Evolutionary conservation across 129 eudicot genomes (phyloP).

Genomic region (Sambucus nigra): DNA sequence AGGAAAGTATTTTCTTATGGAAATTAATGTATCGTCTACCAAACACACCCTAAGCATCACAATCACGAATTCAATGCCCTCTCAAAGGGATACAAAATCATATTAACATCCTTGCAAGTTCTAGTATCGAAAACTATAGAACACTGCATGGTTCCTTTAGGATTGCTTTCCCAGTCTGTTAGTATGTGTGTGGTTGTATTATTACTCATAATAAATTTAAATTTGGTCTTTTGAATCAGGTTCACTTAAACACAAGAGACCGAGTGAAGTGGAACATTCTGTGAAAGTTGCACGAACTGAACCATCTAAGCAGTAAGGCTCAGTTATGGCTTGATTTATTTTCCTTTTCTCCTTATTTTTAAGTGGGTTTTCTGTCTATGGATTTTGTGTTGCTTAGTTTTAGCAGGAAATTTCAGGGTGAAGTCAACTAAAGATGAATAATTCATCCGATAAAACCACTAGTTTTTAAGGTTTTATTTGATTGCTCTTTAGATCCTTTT

Average conservation of each 20-base stretch:
- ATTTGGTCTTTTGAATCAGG: constrained; percentile 24
- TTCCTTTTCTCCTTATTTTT: background rate
- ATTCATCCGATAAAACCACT: too few species aligned
- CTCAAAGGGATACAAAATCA: too few species aligned
- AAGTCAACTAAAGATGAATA: too few species aligned
- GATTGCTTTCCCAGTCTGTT: constrained; percentile 9
- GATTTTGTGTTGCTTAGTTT: background rate
- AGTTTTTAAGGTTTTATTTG: too few species aligned
- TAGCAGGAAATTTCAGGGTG: background rate
- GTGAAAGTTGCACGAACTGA: constrained; percentile 60
- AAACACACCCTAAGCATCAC: too few species aligned
- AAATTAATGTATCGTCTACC: too few species aligned
- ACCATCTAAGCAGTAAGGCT: constrained; percentile 66
- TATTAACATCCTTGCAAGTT: too few species aligned
- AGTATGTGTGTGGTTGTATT: background rate
- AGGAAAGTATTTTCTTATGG: too few species aligned
- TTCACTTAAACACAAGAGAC: constrained; percentile 75
- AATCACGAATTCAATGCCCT: too few species aligned
- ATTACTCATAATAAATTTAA: background rate
- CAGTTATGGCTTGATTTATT: constrained; percentile 7
- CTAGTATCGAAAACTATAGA: background rate
- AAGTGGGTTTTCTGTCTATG: background rate
- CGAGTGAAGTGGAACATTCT: constrained; percentile 58
- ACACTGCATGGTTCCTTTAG: background rate
- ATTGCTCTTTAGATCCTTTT: background rate